These are phyloP conservation scores for Phanerochaete sordida DNA, from an alignment of 768 basidiomycete genomes.

Conservation along the genomic window DNA sequence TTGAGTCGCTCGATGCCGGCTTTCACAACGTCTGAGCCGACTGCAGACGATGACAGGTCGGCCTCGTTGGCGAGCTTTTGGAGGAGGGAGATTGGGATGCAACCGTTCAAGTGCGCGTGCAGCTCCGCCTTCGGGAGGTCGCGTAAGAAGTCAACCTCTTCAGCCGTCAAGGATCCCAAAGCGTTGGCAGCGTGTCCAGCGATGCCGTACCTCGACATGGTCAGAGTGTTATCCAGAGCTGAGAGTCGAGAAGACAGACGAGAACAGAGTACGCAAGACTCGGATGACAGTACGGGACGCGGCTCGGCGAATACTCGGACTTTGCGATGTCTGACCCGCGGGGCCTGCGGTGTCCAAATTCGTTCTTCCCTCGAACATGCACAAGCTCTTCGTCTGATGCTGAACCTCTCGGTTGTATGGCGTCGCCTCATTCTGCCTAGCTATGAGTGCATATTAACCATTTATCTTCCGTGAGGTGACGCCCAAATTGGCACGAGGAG, in stretches of 20 bases:
- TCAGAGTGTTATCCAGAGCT: too few species aligned
- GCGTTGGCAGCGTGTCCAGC: conserved; percentile 43
- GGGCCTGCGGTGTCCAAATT: too few species aligned
- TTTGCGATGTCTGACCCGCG: too few species aligned
- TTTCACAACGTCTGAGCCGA: conserved; percentile 29
- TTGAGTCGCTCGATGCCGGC: conserved; percentile 40
- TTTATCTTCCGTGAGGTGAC: too few species aligned
- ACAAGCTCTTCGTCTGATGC: too few species aligned
- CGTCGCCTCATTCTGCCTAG: too few species aligned
- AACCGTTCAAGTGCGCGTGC: conserved; percentile 84
- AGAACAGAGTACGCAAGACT: background rate
- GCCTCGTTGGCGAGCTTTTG: conserved; percentile 53
- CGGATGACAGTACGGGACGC: too few species aligned
- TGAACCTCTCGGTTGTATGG: too few species aligned
- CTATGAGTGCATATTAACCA: too few species aligned
- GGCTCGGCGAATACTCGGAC: too few species aligned
- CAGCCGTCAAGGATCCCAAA: conserved; percentile 44
- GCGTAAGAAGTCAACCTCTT: conserved; percentile 58
- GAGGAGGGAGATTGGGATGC: conserved; percentile 64
- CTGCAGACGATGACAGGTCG: background rate
- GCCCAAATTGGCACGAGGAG: too few species aligned
- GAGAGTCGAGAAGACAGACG: background rate
- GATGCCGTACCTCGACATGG: conserved; percentile 2
- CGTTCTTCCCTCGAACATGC: too few species aligned
- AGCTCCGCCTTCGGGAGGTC: conserved; percentile 77